phyloP scores from a whole-genome alignment of 2,329 filamentous ascomycete species.

The Penicillium sp. region DNA sequence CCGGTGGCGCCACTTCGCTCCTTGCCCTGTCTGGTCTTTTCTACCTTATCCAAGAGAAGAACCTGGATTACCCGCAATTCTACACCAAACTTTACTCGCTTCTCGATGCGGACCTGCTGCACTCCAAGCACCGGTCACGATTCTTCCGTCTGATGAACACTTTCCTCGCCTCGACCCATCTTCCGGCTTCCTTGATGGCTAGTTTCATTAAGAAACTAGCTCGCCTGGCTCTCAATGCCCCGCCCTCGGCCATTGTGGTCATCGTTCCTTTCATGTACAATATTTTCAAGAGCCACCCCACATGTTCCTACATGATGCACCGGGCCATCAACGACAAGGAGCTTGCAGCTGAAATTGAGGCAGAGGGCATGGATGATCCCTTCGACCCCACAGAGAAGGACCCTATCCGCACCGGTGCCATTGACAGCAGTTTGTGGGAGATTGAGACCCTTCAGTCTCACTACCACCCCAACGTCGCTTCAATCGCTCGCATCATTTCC shows the following conservation, averaged over 20 bases:
- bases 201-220: conserved; percentile 96
- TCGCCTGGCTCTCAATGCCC: conserved; percentile 79
- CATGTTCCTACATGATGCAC: conserved; percentile 95
- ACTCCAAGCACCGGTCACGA: conserved; percentile 89
- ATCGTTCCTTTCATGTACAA: conserved; percentile 96
- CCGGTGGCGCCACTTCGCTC: conserved; percentile 81
- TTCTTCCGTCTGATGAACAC: conserved; percentile 92
- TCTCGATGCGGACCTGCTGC: conserved; percentile 79
- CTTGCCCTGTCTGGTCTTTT: conserved; percentile 91
- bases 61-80: conserved; percentile 94
- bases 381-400: conserved; percentile 76
- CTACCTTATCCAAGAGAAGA: conserved; percentile 89
- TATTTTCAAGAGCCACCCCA: conserved; percentile 82
- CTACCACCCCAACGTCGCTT: conserved; percentile 95
- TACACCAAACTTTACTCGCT: conserved; percentile 93
- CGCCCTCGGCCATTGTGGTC: conserved; percentile 83
- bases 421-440: conserved; percentile 95
- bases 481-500: conserved; percentile 87
- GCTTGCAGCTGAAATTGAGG: conserved; percentile 60
- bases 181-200: conserved; percentile 85
- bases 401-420: conserved; percentile 80
- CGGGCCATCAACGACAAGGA: conserved; percentile 64
- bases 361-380: conserved; percentile 68
- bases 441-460: conserved; percentile 86
- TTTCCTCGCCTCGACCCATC: conserved; percentile 87